Evolutionary conservation across 2,329 filamentous ascomycete genomes (phyloP).

Genomic region (Purpureocillium lavendulum): DNA sequence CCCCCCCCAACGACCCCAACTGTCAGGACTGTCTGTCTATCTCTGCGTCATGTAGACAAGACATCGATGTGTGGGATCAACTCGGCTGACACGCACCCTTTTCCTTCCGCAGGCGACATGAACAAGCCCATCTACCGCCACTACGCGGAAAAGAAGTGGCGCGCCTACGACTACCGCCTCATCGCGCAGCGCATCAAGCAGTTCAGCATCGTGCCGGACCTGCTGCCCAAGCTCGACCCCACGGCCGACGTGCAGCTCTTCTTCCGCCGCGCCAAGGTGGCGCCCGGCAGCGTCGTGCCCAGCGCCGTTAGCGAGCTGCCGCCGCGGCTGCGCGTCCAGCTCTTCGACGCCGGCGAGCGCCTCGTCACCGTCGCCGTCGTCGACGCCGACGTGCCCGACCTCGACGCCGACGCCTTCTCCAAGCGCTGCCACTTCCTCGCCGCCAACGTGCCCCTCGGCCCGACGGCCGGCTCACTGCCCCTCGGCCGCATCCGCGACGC

Average conservation of each 20-base stretch:
- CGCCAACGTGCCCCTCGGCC: constrained; percentile 47
- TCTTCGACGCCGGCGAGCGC: constrained; percentile 74
- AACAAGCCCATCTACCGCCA: constrained; percentile 91
- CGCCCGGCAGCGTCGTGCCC: constrained; percentile 72
- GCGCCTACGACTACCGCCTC: constrained; percentile 68
- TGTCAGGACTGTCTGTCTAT: too few species aligned
- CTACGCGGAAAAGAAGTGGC: constrained; percentile 84
- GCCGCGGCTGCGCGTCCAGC: constrained; percentile 72
- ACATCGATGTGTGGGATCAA: too few species aligned
- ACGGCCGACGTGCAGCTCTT: constrained; percentile 72
- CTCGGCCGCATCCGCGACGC: constrained; percentile 48
- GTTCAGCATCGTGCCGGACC: constrained; percentile 80
- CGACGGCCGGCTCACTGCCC: constrained; percentile 51
- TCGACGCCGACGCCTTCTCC: constrained; percentile 65
- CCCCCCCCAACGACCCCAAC: too few species aligned
- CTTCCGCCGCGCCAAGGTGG: constrained; percentile 63
- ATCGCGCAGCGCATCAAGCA: constrained; percentile 79
- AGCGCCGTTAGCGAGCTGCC: constrained; percentile 64
- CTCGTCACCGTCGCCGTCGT: constrained; percentile 79
- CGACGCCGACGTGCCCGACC: constrained; percentile 82
- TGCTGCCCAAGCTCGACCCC: constrained; percentile 73
- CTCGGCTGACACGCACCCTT: too few species aligned
- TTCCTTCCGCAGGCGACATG: constrained; percentile 95
- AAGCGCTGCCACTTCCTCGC: constrained; percentile 85
- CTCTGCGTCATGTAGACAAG: too few species aligned